Conservation (phyloP, 2,329 filamentous ascomycete genomes). For the Pseudocercospora pini-densiflorae region DNA sequence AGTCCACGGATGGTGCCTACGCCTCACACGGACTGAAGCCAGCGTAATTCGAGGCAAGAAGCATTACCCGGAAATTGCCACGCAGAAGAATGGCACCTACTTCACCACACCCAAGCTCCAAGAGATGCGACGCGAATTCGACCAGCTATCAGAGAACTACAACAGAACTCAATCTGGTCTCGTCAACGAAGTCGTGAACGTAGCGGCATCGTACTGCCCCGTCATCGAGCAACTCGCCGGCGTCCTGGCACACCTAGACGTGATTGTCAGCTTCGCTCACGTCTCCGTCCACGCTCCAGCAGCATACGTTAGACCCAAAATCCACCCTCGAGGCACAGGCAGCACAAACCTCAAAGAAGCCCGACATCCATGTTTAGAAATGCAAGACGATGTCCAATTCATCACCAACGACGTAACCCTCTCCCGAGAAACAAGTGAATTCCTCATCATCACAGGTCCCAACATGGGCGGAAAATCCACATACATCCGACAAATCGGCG, state of each 20-base stretch:
- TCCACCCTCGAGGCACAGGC: constrained; percentile 85
- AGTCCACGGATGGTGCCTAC: constrained; percentile 95
- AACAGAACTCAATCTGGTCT: constrained; percentile 91
- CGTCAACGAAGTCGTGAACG: constrained; percentile 88
- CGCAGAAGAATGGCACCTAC: constrained; percentile 98
- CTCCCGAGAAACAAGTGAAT: constrained; percentile 77
- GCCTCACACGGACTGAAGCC: constrained; percentile 87
- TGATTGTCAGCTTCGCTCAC: constrained; percentile 92
- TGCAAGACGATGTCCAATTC: constrained; percentile 98
- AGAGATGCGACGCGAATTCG: constrained; percentile 82
- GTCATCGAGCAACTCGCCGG: constrained; percentile 88
- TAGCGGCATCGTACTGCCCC: constrained; percentile 92
- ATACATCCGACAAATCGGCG: constrained; percentile 96
- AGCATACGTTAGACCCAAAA: constrained; percentile 86
- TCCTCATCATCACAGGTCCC: constrained; percentile 94
- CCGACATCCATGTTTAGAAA: constrained; percentile 95
- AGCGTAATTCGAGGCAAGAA: constrained; percentile 91
- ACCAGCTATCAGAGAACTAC: constrained; percentile 92
- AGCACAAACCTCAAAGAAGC: constrained; percentile 91
- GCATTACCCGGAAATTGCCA: constrained; percentile 91
- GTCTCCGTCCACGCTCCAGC: constrained; percentile 90
- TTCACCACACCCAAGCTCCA: constrained; percentile 88
- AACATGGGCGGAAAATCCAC: constrained; percentile 99
- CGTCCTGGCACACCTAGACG: constrained; percentile 90
- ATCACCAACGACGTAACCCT: constrained; percentile 96